Base-by-base conservation (phyloP, 73 alveolate species). In the Paramecium biaurelia region DNA sequence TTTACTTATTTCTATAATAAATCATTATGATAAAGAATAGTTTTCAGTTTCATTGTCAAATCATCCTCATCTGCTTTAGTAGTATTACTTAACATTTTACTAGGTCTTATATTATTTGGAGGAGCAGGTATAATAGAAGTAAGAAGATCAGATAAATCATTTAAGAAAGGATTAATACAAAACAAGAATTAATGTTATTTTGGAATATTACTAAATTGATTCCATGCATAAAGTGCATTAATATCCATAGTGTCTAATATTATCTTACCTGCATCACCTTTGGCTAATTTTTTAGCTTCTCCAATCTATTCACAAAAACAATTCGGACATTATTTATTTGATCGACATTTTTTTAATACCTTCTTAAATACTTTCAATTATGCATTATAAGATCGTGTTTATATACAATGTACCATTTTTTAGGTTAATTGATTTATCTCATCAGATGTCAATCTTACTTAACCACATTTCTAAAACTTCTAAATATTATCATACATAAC, bases 81-180 rank as follows among this genome's bases (percentile, higher is more conserved):
- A 9, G 92, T 35, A 21, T 89, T 63, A 8, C 90, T 43, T 42
- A 70, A 45, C 57, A 70, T 89, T 20, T 57, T 85, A 12, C 88
- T 70, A 14, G 94, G 94, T 70, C 94, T 68, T 8, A 89, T 89
- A 42, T 47, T 70, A 72, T 76, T 57, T 14, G 94, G 94, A 14
- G 94, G 94, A 18, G 94, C 90, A 7, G 87, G 85, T 11, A 89
- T 70, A 3, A 70, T 57, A n/a, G 94, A 70, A 2, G 87, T 45
- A 4, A 89, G 32, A 1, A 89, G 41, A 89, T 89, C 94, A 43
- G 92, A 43, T 30, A 82, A 45, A 15, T 89, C 70, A 47, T 89
- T 89, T 58, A 70, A 37, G 15, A 18, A 79, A 10, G 90, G 74
- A 32, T 89, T 76, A 5, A 89, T 89, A 7, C 87, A 45, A 72